phyloP scores from a whole-genome alignment of 139 green algal species.

The Volvox reticuliferus region DNA sequence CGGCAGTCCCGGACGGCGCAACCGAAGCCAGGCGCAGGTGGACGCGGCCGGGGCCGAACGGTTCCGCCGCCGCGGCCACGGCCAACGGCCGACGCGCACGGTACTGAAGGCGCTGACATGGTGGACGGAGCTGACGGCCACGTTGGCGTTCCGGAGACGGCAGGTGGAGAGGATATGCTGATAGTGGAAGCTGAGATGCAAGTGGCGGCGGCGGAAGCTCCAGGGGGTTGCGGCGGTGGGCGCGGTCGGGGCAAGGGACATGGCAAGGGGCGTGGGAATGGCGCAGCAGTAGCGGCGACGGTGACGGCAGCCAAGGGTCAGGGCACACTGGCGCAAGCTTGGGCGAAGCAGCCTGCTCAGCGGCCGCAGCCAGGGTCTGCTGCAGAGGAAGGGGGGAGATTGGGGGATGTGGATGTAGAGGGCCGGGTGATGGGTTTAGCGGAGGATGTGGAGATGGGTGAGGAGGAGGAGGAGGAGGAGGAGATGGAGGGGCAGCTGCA shows the following conservation, averaged over 20 bases:
- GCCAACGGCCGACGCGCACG: too few species aligned
- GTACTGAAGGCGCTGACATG: background rate
- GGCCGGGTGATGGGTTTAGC: background rate
- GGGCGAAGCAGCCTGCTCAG: background rate
- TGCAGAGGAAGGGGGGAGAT: background rate
- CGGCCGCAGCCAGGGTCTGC: too few species aligned
- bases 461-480: background rate
- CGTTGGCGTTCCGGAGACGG: background rate
- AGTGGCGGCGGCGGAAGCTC: background rate
- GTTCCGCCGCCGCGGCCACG: background rate
- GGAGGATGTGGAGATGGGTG: constrained; percentile 18
- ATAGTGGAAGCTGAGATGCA: background rate
- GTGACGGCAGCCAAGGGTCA: background rate
- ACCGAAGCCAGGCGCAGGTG: background rate
- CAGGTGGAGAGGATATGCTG: background rate
- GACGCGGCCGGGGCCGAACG: background rate
- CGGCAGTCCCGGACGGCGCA: background rate
- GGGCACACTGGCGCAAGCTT: constrained; percentile 15
- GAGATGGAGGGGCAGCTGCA: background rate
- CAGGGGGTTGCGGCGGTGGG: background rate
- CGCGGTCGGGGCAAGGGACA: background rate
- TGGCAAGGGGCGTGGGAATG: background rate
- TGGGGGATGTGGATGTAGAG: background rate
- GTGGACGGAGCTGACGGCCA: background rate
- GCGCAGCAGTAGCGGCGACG: background rate